Evolutionary conservation across 2,329 filamentous ascomycete species (phyloP), one percentile per base, ranked within the genome.

Genomic region (Dothistroma septosporum): DNA sequence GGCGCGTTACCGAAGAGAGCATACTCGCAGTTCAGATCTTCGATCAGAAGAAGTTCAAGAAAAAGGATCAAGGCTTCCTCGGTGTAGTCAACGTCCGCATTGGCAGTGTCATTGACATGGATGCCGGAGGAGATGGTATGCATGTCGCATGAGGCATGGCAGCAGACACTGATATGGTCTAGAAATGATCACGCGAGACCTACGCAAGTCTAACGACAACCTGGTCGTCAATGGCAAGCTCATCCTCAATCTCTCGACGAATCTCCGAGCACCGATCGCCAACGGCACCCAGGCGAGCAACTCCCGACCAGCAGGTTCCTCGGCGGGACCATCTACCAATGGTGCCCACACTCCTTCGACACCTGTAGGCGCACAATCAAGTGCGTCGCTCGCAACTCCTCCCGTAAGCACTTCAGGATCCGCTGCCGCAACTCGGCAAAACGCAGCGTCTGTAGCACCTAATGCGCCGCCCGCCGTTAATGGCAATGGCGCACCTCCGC

Each of bases 31-130:
- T 99, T 52, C 94, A 99, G 75, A 96, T 99, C 58, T 99, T 99
- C 75, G 94, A 99, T 77, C 94, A 99, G 79, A 97, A 97, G 82
- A 99, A 99, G 80, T 99, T 99, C 81, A 99, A 99, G 83, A 99
- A 99, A 86, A 99, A 97, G 91, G 94, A 99, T 70, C 94, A 99
- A 76, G 94, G 94, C 9, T 99, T 99, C 74, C 83, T 99, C 7
- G 94, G 94, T 60, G 94, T 99, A 58, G 97, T 99, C 73, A 99
- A 99, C 75, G 89, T 99, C 70, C 88, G 92, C 61, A 89, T 99
- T 68, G 94, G 94, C 70, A 92, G 95, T 82, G 89, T 94, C 44
- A 91, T 99, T 69, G 93, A 97, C 74, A 81, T 99, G 66, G 88
- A 90, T 65, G 86, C 91, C 61, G 92, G 92, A 60, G 90, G 91